phyloP scores from a whole-genome alignment of 176 grass and related monocot genomes.

The Musa schizocarpa region DNA sequence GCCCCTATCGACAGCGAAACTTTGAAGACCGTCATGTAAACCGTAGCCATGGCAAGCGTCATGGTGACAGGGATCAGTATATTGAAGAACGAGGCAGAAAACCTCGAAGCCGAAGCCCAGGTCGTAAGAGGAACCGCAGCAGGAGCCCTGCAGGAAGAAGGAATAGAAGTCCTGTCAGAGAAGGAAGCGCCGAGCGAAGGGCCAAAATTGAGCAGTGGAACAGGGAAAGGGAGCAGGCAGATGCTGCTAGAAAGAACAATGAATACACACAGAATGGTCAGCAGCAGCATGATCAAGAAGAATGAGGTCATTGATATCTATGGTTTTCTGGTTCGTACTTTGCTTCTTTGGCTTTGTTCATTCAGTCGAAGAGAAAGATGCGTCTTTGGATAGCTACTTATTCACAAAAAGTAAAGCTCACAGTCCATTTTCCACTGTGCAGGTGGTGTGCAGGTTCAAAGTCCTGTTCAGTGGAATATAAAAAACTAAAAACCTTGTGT shows the following conservation, averaged over 20 bases:
- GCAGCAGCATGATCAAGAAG: neutral
- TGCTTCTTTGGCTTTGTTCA: neutral
- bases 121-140: slow-evolving; percentile 13
- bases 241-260: slow-evolving; percentile 15
- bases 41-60: slow-evolving; percentile 3
- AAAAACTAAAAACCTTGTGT: slow-evolving; percentile 8
- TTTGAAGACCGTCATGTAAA: slow-evolving; percentile 11
- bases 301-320: neutral
- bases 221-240: slow-evolving; percentile 19
- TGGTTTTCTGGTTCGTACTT: slow-evolving; percentile 1
- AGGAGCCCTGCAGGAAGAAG: slow-evolving; percentile 20
- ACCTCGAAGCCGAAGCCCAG: slow-evolving; percentile 20
- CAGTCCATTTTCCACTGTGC: slow-evolving; percentile 31
- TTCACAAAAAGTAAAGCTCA: slow-evolving; percentile 20
- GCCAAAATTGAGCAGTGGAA: slow-evolving; percentile 32
- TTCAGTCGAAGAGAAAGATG: neutral
- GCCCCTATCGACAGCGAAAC: slow-evolving; percentile 1
- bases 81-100: slow-evolving; percentile 11
- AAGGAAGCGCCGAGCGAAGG: slow-evolving; percentile 23
- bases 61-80: slow-evolving; percentile 13
- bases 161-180: slow-evolving; percentile 23
- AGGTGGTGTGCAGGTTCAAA: slow-evolving; percentile 33
- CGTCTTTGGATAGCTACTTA: slow-evolving; percentile 6
- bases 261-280: slow-evolving; percentile 3
- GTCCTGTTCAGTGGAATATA: slow-evolving; percentile 27